Percentiles rank a stretch among this genome's conserved stretches.
Evolutionary conservation across 805 yeast genomes (phyloP).

Genomic region (Torulaspora maleeae): DNA sequence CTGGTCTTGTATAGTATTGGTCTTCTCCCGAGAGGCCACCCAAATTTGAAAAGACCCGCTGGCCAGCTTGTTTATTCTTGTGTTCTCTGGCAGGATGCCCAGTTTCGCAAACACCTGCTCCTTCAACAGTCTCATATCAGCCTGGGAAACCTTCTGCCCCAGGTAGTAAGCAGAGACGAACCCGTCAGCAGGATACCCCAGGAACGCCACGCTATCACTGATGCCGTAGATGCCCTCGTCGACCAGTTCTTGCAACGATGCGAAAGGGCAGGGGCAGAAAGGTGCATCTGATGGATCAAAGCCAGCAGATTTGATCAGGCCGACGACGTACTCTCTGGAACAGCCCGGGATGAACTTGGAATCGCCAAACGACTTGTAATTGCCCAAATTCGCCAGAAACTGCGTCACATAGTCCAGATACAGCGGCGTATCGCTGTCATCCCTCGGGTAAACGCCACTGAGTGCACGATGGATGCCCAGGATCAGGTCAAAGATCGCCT

Average conservation of each 20-base stretch:
- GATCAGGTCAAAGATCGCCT: conserved; percentile 66
- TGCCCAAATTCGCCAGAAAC: conserved; percentile 69
- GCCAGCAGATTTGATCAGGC: conserved; percentile 17
- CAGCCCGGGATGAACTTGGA: conserved; percentile 75
- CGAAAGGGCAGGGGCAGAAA: conserved; percentile 18
- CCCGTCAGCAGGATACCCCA: conserved; percentile 77
- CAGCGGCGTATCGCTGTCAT: conserved; percentile 28
- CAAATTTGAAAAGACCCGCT: conserved; percentile 50
- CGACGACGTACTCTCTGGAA: conserved; percentile 43
- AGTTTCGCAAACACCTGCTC: conserved; percentile 30
- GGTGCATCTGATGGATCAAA: conserved; percentile 35
- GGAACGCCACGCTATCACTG: conserved; percentile 45
- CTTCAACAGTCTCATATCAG: conserved; percentile 64
- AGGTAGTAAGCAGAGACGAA: conserved; percentile 73
- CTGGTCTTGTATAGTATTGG: conserved; percentile 41
- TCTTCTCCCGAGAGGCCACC: conserved; percentile 60
- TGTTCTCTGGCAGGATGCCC: conserved; percentile 59
- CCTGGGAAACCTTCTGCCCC: conserved; percentile 44
- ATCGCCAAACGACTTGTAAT: conserved; percentile 85
- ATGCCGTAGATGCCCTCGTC: conserved; percentile 48
- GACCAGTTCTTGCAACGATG: conserved; percentile 36
- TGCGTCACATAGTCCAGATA: conserved; percentile 75
- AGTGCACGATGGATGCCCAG: conserved; percentile 50
- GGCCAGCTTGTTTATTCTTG: conserved; percentile 59
- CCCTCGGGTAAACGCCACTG: conserved; percentile 44